These are phyloP conservation scores for Lentinula novae-zelandiae DNA, from an alignment of 1,284 basidiomycete genomes.

Conservation along the genomic window DNA sequence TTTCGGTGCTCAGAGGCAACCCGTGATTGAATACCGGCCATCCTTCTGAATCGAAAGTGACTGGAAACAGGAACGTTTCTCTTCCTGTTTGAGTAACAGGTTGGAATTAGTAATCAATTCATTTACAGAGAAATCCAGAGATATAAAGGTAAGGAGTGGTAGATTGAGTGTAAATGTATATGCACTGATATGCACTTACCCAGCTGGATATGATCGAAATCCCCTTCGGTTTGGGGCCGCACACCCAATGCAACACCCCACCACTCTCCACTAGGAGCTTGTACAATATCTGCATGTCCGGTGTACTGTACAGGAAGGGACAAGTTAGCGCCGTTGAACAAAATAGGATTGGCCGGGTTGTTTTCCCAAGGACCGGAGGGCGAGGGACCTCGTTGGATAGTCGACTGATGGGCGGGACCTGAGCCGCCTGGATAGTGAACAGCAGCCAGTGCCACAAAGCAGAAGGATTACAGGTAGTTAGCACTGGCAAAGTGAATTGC, in stretches of 20 bases:
- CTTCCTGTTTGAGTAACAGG: slow-evolving; percentile 25
- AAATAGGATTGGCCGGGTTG: slow-evolving; percentile 36
- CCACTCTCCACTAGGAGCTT: slow-evolving; percentile 34
- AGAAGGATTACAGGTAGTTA: no score
- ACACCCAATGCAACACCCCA: slow-evolving; percentile 42
- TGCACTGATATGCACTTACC: slow-evolving; percentile 16
- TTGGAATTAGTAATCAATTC: no score
- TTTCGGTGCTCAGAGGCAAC: slow-evolving; percentile 26
- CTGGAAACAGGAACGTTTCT: slow-evolving; percentile 40
- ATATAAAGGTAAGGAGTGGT: no score
- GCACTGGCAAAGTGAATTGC: not conserved
- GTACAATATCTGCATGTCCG: slow-evolving; percentile 37
- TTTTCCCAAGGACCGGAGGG: slow-evolving; percentile 38
- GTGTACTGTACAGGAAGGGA: slow-evolving; percentile 33
- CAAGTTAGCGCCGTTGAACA: slow-evolving; percentile 35
- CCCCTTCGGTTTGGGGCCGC: slow-evolving; percentile 30
- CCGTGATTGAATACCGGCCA: slow-evolving; percentile 36
- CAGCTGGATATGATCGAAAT: slow-evolving; percentile 32
- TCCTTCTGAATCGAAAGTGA: slow-evolving; percentile 33
- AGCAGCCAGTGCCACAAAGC: not conserved
- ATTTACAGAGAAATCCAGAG: no score
- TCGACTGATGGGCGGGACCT: slow-evolving; percentile 28
- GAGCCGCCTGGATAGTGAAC: slow-evolving; percentile 24
- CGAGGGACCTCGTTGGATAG: slow-evolving; percentile 34
- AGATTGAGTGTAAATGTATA: no score